Base-by-base conservation (phyloP, 1,284 basidiomycete species). In the Ganoderma leucocontextum region DNA sequence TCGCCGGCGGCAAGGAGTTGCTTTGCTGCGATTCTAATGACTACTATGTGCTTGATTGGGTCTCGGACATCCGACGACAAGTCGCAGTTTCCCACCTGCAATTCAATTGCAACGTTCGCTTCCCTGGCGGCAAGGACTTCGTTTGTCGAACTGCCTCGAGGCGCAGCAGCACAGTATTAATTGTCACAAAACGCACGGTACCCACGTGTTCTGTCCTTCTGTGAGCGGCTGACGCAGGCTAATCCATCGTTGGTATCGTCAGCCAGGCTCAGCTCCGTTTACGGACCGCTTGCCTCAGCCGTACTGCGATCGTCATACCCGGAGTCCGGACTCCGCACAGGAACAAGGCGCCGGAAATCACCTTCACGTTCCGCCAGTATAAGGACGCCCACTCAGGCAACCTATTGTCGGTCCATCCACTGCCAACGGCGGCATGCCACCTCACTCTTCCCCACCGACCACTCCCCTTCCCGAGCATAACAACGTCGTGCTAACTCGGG, bases 401-500 rank as follows among this genome's bases (percentile, higher is more conserved):
- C 29, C 52, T 35, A 29, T 13, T 4, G 13, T 55, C 52, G 15
- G 17, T 35, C 29, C 17, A 35, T 55, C 17, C 2, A 55, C 52
- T 35, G 29, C 33, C 29, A 55, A 29, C 49, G 49, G 49, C 52
- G 9, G 12, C 25, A 60, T 60, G 58, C 58, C 58, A n/a, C 58
- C 13, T 22, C 22, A 29, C 38, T 38, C 22, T 25, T 22, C 58
- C 19, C 15, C 49, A 25, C 22, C n/a, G 19, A 22, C 57, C 10
- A 8, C 38, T 36, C 29, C 66, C 7, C 33, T 65, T 44, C 69
- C 69, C 13, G 57, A 61, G 25, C 64, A 59, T 73, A 85, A 85
- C 71, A 78, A 82, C 4, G 73, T 83, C 49, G 78, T 75, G 15
- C 78, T 85, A 58, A 76, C 72, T 29, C 71, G 72, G 19, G 6